A percentile compares a stretch with the other conserved stretches of the same genome.
Conservation (phyloP, 2,329 filamentous ascomycete species). For the Fusarium acutatum region DNA sequence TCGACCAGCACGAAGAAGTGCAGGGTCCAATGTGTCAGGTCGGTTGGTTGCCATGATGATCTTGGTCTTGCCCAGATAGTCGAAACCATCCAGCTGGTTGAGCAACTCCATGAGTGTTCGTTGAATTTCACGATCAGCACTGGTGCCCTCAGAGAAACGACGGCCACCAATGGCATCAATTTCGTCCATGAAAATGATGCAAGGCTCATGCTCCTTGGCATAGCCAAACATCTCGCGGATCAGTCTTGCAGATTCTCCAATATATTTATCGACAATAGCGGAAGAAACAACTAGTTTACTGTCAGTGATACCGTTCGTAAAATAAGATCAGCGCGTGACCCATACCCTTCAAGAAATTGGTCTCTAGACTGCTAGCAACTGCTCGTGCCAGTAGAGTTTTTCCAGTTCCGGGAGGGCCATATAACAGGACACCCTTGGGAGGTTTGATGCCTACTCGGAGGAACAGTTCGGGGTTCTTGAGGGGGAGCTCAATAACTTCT, state of each 20-base stretch:
- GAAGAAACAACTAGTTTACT: conserved; percentile 83
- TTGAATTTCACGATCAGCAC: conserved; percentile 97
- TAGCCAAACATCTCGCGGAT: conserved; percentile 99
- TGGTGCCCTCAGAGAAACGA: conserved; percentile 96
- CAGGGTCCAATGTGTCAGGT: conserved; percentile 94
- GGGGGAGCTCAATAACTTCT: conserved; percentile 95
- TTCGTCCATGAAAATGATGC: conserved; percentile 99
- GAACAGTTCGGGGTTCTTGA: conserved; percentile 99
- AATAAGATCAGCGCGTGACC: background rate
- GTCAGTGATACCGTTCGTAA: conserved; percentile 29
- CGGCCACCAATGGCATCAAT: conserved; percentile 98
- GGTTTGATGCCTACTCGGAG: conserved; percentile 97
- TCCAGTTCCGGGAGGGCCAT: conserved; percentile 95
- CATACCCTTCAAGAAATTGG: conserved; percentile 95
- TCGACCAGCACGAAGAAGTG: conserved; percentile 88
- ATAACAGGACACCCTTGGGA: conserved; percentile 95
- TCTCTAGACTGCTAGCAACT: conserved; percentile 95
- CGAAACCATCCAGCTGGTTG: conserved; percentile 98
- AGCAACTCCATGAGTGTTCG: conserved; percentile 98
- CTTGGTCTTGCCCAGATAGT: conserved; percentile 99
- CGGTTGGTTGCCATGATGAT: conserved; percentile 99
- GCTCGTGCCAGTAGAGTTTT: conserved; percentile 95
- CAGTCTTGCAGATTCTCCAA: conserved; percentile 94
- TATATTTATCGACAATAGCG: conserved; percentile 99
- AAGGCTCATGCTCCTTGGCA: conserved; percentile 98